Evolutionary conservation across 805 yeast species (phyloP).

Genomic region (Torulaspora indica): DNA sequence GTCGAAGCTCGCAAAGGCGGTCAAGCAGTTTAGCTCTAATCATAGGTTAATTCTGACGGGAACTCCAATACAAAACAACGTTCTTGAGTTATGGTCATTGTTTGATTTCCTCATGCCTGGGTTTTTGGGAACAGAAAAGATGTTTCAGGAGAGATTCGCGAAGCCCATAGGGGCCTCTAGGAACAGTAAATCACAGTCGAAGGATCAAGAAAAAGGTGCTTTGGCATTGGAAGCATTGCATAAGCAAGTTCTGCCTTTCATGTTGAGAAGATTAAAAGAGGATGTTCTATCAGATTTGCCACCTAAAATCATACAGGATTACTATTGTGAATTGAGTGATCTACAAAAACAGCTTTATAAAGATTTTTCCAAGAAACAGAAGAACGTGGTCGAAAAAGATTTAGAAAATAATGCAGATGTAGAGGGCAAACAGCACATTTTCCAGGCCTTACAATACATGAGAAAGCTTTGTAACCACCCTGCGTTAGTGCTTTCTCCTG

Average conservation of each 20-base stretch:
- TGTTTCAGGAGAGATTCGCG: conserved; percentile 93
- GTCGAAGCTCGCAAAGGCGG: conserved; percentile 84
- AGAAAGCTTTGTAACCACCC: conserved; percentile 97
- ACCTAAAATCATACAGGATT: conserved; percentile 97
- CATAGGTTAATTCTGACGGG: conserved; percentile 91
- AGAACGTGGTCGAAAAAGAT: conserved; percentile 61
- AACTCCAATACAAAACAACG: conserved; percentile 97
- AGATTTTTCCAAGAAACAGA: conserved; percentile 85
- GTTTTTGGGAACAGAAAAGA: conserved; percentile 88
- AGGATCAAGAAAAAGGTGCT: conserved; percentile 96
- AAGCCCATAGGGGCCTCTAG: conserved; percentile 95
- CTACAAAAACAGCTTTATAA: conserved; percentile 82
- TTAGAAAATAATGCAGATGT: conserved; percentile 45
- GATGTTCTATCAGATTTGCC: conserved; percentile 95
- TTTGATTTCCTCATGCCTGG: conserved; percentile 99
- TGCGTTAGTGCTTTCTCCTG: conserved; percentile 73
- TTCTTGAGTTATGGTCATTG: conserved; percentile 92
- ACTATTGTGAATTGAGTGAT: conserved; percentile 92
- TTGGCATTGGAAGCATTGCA: conserved; percentile 92
- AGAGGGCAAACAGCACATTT: conserved; percentile 79
- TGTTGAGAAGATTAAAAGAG: conserved; percentile 92
- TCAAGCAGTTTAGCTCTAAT: conserved; percentile 74
- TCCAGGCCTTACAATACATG: conserved; percentile 97
- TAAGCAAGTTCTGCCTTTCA: conserved; percentile 93
- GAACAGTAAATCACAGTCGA: conserved; percentile 79